Percentiles rank a stretch among this genome's conserved stretches.
These are phyloP conservation scores for Ilex aquifolium DNA, from an alignment of 257 asterid genomes.

Conservation along the genomic window DNA sequence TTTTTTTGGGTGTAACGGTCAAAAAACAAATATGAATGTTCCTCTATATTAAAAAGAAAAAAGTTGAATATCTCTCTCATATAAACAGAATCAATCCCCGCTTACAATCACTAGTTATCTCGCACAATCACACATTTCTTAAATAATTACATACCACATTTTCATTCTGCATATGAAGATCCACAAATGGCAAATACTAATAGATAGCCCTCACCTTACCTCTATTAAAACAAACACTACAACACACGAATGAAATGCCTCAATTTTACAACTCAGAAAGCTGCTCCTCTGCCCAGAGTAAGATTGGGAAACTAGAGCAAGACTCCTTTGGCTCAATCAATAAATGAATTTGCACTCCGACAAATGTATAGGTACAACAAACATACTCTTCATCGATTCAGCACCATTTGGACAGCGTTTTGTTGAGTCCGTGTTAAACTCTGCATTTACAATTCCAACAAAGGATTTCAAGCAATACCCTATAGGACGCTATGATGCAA, in stretches of 20 bases:
- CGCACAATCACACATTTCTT: no score
- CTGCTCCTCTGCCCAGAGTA: not conserved
- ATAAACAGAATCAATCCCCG: no score
- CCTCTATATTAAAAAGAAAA: no score
- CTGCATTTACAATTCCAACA: conserved; percentile 35
- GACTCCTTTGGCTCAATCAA: not conserved
- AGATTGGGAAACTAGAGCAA: not conserved
- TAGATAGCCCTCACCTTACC: no score
- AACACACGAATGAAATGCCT: not conserved
- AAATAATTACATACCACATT: no score
- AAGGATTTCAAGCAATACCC: not conserved
- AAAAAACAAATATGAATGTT: no score
- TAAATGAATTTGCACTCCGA: not conserved
- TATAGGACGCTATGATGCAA: not conserved
- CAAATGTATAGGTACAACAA: conserved; percentile 12
- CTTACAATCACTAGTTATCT: no score
- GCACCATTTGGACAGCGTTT: conserved; percentile 36
- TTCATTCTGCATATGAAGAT: no score
- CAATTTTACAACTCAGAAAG: not conserved
- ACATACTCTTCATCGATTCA: conserved; percentile 27
- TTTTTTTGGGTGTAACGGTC: no score
- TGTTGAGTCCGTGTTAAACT: conserved; percentile 65
- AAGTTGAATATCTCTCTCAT: no score
- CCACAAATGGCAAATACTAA: no score
- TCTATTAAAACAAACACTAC: not conserved